Conservation (phyloP, 2,329 filamentous ascomycete species). For the Trichoderma cornu-damae region DNA sequence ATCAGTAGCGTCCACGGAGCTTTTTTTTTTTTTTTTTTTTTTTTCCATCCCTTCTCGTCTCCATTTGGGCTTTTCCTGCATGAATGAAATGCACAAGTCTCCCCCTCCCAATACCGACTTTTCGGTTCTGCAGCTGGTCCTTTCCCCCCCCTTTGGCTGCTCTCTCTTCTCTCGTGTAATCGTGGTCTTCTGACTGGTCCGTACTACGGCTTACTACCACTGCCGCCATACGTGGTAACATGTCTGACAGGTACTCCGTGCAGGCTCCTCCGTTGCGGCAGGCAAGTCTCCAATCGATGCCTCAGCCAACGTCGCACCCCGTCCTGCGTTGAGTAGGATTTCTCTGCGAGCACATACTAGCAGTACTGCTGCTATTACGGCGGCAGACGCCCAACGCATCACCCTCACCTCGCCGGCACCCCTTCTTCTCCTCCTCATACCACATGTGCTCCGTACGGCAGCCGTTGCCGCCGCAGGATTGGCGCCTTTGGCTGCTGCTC, state of each 20-base stretch:
- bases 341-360: too few relatives aligned
- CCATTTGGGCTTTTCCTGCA: background rate
- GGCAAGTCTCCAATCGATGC: background rate
- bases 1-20: background rate
- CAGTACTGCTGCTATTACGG: too few relatives aligned
- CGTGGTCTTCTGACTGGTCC: background rate
- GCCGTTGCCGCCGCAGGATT: conserved; percentile 6
- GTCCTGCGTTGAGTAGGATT: background rate
- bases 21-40: background rate
- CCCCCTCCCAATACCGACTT: background rate
- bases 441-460: background rate
- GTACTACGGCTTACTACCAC: background rate
- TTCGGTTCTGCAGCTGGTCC: background rate
- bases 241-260: background rate
- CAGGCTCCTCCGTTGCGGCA: background rate
- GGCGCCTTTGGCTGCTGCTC: conserved; percentile 4
- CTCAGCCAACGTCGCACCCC: background rate
- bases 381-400: background rate
- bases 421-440: background rate
- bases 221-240: background rate
- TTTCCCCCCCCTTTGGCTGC: background rate
- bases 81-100: background rate
- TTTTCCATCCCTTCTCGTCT: background rate
- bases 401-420: background rate
- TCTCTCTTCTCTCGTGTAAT: background rate